Conservation (phyloP, 805 yeast species). For the Vanderwaltozyma polyspora region DNA sequence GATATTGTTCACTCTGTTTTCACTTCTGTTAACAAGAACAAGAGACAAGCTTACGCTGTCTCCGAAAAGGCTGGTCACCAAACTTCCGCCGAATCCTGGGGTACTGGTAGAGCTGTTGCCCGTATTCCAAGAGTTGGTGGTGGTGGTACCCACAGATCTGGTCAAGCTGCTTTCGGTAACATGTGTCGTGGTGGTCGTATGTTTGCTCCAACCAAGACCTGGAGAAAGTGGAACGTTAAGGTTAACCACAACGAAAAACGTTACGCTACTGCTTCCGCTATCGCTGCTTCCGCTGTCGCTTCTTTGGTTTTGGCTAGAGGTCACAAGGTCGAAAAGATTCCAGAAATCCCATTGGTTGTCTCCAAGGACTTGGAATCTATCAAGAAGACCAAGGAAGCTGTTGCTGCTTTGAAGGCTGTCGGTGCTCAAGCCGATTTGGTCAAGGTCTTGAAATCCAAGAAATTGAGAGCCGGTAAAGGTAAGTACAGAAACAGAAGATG, state of each 20-base stretch:
- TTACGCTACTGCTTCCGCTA: conserved; percentile 99
- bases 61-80: conserved; percentile 99
- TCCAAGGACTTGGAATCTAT: conserved; percentile 85
- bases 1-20: conserved; percentile 98
- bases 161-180: conserved; percentile 99
- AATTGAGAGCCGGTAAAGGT: conserved; percentile 99
- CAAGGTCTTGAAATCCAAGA: conserved; percentile 97
- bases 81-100: conserved; percentile 99
- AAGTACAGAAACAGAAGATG: conserved; percentile 98
- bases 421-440: conserved; percentile 98
- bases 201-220: conserved; percentile 99
- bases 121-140: conserved; percentile 99
- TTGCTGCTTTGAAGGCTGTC: conserved; percentile 93
- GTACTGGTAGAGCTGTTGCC: conserved; percentile 99
- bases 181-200: conserved; percentile 99
- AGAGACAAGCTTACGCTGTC: conserved; percentile 99
- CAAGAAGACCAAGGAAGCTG: conserved; percentile 96
- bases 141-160: conserved; percentile 99
- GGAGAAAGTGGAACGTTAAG: conserved; percentile 99
- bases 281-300: conserved; percentile 97
- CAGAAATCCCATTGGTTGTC: conserved; percentile 97
- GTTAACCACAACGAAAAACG: conserved; percentile 99
- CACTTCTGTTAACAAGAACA: conserved; percentile 98
- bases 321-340: conserved; percentile 96
- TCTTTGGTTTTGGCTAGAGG: conserved; percentile 99